These are phyloP conservation scores for Curvularia sp. DNA, from an alignment of 2,329 filamentous ascomycete genomes.

Conservation along the genomic window DNA sequence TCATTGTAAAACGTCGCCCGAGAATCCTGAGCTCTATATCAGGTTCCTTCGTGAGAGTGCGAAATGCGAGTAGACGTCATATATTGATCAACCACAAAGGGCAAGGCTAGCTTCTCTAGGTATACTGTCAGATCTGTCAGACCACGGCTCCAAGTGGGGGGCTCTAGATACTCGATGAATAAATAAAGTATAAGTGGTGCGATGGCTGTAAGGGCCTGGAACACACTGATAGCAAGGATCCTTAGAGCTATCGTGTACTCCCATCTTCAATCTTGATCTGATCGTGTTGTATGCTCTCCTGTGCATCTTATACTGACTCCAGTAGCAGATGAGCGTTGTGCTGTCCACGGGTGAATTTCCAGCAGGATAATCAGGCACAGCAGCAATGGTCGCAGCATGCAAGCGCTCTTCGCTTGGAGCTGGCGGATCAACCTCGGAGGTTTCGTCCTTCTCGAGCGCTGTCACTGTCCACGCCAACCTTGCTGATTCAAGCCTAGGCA, in stretches of 20 bases:
- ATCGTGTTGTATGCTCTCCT: neutral
- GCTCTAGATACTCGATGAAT: neutral
- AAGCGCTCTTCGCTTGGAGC: neutral
- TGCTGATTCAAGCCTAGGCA: neutral
- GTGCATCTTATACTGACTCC: neutral
- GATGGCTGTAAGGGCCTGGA: neutral
- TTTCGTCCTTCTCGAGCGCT: neutral
- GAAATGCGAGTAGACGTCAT: neutral
- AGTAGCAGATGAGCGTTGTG: neutral
- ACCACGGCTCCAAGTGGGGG: slow-evolving; percentile 2
- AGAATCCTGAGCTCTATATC: neutral
- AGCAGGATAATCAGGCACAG: neutral
- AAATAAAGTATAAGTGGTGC: neutral
- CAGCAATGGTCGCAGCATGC: neutral
- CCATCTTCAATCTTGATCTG: neutral
- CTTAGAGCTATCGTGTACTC: neutral
- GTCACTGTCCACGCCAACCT: neutral
- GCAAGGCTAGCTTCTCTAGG: neutral
- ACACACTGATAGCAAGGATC: neutral
- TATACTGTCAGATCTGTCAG: neutral
- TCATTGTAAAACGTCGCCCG: neutral
- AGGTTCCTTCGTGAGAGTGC: neutral
- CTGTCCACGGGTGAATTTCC: neutral
- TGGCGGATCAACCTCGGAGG: too few species aligned
- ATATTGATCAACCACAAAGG: neutral